Base-by-base conservation (phyloP, 345 rosid species). In the Sisymbrium altissimum region DNA sequence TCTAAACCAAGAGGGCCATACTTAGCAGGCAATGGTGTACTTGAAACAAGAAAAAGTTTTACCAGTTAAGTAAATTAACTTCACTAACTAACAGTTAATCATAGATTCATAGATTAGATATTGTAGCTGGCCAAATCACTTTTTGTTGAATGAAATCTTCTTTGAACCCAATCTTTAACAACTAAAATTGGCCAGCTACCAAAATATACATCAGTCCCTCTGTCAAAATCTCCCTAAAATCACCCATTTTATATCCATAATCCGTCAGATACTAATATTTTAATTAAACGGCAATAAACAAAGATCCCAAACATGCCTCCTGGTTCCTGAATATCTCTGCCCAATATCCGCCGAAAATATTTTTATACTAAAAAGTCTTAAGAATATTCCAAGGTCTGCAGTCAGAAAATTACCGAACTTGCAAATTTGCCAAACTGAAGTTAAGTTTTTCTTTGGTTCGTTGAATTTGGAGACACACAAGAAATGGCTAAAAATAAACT, bases 161-260 rank as follows among this genome's bases (percentile, higher is more conserved):
- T 75, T 75, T 75, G 40, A 49, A 68, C 70, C 74, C 55, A 49
- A 68, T 53, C 64, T 68, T 75, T 75, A 75, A 75, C 74, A 53
- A 61, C 79, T 15, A 68, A 52, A 43, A 43, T 13, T 61, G 64
- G 46, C 79, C 73, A 61, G 79, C 70, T 36, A 68, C 55, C 70
- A 53, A 52, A 43, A 53, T 53, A 53, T 40, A 19, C 68, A 68
- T 43, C 74, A 69, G 44, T 36, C 49, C n/a, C 38, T 18, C 79
- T 68, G 69, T 75, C 74, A 62, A 41, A 68, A 75, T 75, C 79
- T 50, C 63, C 6, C 40, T 21, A 73, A 49, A 67, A 67, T 67
- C 73, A 75, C 38, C 54, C 40, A 68, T 30, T 50, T 29, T 44
- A 44, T 56, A 53, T 36, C 18, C 27, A 57, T 27, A 27, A 66